Percentiles rank a stretch among this genome's conserved stretches.
Conservation (phyloP, 352 stramenopile species). For the Pythium volutum region DNA sequence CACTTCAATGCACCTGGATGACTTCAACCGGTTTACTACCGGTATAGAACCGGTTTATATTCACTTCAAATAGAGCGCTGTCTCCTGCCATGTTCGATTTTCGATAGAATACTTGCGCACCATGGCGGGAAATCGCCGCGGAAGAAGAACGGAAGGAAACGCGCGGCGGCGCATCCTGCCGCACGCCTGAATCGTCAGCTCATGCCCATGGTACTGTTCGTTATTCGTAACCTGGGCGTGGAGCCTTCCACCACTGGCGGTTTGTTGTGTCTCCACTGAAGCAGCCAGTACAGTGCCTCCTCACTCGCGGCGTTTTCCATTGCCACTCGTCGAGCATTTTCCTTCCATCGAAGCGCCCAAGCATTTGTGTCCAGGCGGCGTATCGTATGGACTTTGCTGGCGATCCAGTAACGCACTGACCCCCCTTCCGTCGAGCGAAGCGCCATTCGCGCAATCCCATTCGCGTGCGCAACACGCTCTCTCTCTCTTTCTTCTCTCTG, state of each 20-base stretch:
- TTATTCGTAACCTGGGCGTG: no score
- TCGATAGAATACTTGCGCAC: constrained; percentile 1
- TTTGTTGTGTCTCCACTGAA: not conserved
- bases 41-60: constrained; percentile 1
- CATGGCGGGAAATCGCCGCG: not conserved
- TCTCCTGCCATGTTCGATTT: not conserved
- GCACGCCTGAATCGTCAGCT: not conserved
- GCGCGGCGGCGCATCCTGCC: not conserved
- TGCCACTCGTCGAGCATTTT: no score
- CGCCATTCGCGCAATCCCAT: not conserved
- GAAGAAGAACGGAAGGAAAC: constrained; percentile 15
- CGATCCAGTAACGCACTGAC: not conserved
- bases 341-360: not conserved
- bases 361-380: not conserved
- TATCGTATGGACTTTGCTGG: not conserved
- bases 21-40: constrained; percentile 10
- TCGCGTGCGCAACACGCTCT: not conserved
- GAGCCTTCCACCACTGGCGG: no score
- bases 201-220: not conserved
- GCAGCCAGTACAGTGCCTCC: not conserved
- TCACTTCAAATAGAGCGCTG: not conserved
- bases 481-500: no score
- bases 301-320: not conserved
- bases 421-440: not conserved
- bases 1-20: constrained; percentile 15